Percentiles rank a stretch among this genome's conserved stretches.
phyloP scores from a whole-genome alignment of 352 stramenopile genomes.

The Phytophthora constricta region DNA sequence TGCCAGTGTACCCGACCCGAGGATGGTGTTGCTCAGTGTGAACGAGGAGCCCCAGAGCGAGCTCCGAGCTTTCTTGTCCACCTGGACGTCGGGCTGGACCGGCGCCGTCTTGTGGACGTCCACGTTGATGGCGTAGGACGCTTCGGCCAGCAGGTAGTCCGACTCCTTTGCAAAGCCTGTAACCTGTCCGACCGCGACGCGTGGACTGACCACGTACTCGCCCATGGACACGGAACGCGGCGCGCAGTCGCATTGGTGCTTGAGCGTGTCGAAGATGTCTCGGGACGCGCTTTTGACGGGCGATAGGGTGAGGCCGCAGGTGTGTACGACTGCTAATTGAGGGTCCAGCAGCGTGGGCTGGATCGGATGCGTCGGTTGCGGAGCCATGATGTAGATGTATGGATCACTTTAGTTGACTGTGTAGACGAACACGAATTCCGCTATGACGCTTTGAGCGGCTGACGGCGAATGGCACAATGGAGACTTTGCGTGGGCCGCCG shows the following conservation, averaged over 20 bases:
- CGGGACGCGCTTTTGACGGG: slow-evolving; percentile 49
- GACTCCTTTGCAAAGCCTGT: slow-evolving; percentile 32
- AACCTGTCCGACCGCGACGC: slow-evolving; percentile 15
- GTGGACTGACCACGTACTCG: slow-evolving; percentile 76
- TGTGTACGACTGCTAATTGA: slow-evolving; percentile 37
- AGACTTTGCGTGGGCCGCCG: too few relatives aligned
- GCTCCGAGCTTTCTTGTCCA: slow-evolving; percentile 39
- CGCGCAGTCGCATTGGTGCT: slow-evolving; percentile 68
- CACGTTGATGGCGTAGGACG: slow-evolving; percentile 38
- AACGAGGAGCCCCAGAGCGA: slow-evolving; percentile 76
- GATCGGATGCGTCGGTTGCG: slow-evolving; percentile 16
- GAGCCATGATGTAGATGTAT: slow-evolving; percentile 15
- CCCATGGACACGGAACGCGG: slow-evolving; percentile 73
- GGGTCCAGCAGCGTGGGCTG: slow-evolving; percentile 22
- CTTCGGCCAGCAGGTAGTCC: slow-evolving; percentile 29
- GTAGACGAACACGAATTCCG: not conserved
- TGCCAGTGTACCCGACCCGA: slow-evolving; percentile 75
- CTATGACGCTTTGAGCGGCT: slow-evolving; percentile 1
- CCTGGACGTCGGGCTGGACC: slow-evolving; percentile 2
- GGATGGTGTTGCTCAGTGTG: slow-evolving; percentile 79
- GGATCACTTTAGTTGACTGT: not conserved
- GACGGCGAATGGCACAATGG: too few relatives aligned
- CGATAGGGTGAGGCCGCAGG: slow-evolving; percentile 46
- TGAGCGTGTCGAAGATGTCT: slow-evolving; percentile 63
- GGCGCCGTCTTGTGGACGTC: slow-evolving; percentile 36